phyloP scores from a whole-genome alignment of 441 rosid species.

The Populus tomentosa region DNA sequence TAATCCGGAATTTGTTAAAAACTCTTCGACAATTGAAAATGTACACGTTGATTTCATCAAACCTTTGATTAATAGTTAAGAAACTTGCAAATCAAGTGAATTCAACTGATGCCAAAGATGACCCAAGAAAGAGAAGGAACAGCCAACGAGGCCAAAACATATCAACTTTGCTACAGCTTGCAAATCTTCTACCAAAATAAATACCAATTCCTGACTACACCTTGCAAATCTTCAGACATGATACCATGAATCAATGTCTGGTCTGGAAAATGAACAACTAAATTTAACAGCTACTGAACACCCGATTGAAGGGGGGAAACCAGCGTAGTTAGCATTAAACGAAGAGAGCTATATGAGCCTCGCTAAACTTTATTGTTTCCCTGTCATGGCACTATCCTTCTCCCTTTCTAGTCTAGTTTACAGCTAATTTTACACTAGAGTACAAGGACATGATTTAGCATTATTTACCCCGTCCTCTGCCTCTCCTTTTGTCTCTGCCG shows the following conservation, averaged over 20 bases:
- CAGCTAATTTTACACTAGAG: constrained; percentile 23
- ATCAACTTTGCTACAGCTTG: not conserved
- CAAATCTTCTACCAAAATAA: not conserved
- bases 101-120: too few species aligned
- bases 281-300: constrained; percentile 3
- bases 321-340: not conserved
- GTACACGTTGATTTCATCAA: too few species aligned
- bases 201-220: not conserved
- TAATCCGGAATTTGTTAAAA: too few species aligned
- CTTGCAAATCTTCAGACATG: not conserved
- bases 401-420: constrained; percentile 25
- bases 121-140: too few species aligned
- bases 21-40: too few species aligned
- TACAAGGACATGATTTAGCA: not conserved
- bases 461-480: constrained; percentile 44
- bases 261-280: not conserved
- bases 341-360: not conserved
- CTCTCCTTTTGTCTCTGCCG: constrained; percentile 40
- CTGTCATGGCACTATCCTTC: not conserved
- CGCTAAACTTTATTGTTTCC: constrained; percentile 10
- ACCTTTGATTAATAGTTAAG: too few species aligned
- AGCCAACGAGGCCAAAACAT: too few species aligned
- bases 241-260: not conserved
- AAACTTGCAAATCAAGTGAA: too few species aligned
- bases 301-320: not conserved